These are phyloP conservation scores for Lentinula aciculospora DNA, from an alignment of 768 basidiomycete species.

Conservation along the genomic window DNA sequence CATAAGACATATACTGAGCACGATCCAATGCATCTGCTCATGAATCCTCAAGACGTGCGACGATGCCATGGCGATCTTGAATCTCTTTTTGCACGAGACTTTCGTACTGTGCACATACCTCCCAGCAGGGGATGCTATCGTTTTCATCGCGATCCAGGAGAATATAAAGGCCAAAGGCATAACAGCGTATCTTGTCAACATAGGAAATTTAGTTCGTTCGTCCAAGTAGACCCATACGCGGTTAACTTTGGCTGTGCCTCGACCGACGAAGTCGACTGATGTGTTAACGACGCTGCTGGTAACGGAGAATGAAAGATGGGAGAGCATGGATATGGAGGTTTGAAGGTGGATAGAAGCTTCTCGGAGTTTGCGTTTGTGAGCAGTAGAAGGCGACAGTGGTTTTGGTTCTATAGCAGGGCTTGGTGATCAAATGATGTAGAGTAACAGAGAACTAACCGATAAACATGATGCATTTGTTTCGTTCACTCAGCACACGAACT, in stretches of 20 bases:
- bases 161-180: neutral
- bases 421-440: neutral
- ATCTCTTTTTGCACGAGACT: neutral
- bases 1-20: neutral
- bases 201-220: neutral
- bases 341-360: slow-evolving; percentile 1
- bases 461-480: neutral
- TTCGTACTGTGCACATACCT: neutral
- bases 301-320: neutral
- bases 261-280: neutral
- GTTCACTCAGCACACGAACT: neutral
- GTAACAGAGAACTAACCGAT: neutral
- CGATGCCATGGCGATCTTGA: neutral
- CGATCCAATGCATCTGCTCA: neutral
- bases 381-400: neutral
- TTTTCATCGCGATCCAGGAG: neutral
- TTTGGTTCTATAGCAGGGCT: neutral
- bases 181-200: neutral
- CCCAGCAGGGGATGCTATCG: neutral
- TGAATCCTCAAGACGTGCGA: too few relatives aligned
- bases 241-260: neutral
- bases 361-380: slow-evolving; percentile 2
- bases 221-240: neutral
- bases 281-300: neutral
- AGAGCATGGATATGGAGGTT: neutral